A percentile compares a stretch with the other conserved stretches of the same genome.
Conservation (phyloP, 805 yeast species). For the Kodamaea sagamina region DNA sequence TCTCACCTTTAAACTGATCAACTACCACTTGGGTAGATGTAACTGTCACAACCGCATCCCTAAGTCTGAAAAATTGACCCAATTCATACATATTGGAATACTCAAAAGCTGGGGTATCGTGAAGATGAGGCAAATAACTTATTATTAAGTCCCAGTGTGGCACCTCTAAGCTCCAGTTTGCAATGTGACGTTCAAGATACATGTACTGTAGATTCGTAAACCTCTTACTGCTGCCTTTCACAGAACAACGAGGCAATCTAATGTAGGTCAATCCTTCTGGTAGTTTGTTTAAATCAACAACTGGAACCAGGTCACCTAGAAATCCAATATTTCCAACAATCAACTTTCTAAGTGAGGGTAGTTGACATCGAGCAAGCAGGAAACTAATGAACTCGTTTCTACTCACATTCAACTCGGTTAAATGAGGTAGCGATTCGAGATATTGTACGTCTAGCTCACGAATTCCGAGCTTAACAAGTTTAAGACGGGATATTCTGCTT, state of each 20-base stretch:
- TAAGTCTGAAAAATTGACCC: conserved; percentile 1
- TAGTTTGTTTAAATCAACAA: conserved; percentile 1
- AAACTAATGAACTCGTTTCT: conserved; percentile 2
- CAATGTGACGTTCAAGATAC: neutral
- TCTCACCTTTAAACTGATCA: neutral
- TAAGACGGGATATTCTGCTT: neutral
- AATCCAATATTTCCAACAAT: conserved; percentile 2
- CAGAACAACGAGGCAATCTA: conserved; percentile 1
- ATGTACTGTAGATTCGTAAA: neutral
- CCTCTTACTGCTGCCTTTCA: conserved; percentile 3
- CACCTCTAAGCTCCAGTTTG: neutral
- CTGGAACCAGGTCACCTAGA: conserved; percentile 1
- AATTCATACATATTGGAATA: conserved; percentile 4
- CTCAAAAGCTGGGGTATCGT: conserved; percentile 1
- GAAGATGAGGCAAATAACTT: conserved; percentile 1
- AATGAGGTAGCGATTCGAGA: neutral
- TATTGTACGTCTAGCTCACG: conserved; percentile 1
- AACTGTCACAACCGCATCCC: neutral
- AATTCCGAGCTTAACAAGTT: neutral
- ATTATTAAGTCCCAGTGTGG: conserved; percentile 1
- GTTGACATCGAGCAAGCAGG: neutral
- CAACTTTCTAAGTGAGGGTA: conserved; percentile 1
- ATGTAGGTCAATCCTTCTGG: neutral
- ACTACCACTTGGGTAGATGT: neutral
- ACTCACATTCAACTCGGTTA: conserved; percentile 1